phyloP scores from a whole-genome alignment of 306 rosid species.

The Luffa aegyptiaca region DNA sequence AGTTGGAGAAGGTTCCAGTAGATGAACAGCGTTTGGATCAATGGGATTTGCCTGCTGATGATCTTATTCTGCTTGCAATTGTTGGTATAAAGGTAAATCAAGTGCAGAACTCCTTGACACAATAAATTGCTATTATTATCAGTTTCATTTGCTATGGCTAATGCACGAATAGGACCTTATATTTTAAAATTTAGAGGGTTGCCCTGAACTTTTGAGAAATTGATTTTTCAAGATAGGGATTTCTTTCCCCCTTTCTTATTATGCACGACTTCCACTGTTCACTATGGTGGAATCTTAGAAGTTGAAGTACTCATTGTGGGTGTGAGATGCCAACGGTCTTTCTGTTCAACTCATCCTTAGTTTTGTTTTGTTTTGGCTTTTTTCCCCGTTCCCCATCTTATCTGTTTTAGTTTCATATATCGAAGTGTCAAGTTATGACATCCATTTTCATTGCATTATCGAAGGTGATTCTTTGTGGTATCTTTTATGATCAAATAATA shows the following conservation, averaged over 20 bases:
- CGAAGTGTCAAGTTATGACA: not conserved
- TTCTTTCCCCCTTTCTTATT: not conserved
- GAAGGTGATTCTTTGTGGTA: not conserved
- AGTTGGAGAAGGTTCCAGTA: constrained; percentile 52
- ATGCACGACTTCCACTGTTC: not conserved
- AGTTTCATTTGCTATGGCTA: not conserved
- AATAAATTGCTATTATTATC: not conserved
- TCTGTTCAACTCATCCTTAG: not conserved
- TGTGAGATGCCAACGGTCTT: not conserved
- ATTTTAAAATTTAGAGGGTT: not conserved
- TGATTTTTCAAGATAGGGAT: not conserved
- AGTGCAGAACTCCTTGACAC: not conserved
- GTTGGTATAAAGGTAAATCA: constrained; percentile 85
- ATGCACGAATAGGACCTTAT: not conserved
- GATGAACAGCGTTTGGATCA: constrained; percentile 48
- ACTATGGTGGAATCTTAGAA: not conserved
- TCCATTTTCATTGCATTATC: not conserved
- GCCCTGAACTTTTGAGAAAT: not conserved
- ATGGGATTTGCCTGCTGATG: constrained; percentile 79
- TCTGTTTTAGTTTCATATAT: not conserved
- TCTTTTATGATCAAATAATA: not conserved
- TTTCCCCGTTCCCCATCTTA: not conserved
- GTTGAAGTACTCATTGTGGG: not conserved
- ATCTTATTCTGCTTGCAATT: constrained; percentile 79
- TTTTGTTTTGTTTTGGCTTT: not conserved